Percentiles rank a stretch among this genome's conserved stretches.
These are phyloP conservation scores for Knufia petricola DNA, from an alignment of 2,329 filamentous ascomycete species.

Conservation along the genomic window DNA sequence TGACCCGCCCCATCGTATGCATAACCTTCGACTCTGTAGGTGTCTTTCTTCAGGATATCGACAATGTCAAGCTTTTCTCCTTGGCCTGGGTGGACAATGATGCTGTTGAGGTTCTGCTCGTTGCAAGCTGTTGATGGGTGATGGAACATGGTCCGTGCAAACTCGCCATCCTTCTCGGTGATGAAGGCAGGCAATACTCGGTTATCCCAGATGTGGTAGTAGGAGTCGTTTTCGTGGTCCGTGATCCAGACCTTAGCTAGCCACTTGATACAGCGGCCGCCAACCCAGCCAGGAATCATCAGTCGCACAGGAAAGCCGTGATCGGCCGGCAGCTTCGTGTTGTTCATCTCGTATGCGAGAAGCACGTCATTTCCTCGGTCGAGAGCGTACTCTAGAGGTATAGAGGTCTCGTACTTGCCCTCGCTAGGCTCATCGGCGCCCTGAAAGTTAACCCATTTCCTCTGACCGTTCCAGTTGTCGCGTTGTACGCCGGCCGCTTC, in stretches of 20 bases:
- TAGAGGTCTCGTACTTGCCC: conserved; percentile 40
- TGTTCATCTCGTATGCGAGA: conserved; percentile 37
- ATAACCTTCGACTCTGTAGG: conserved; percentile 38
- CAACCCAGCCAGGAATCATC: conserved; percentile 35
- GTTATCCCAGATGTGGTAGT: conserved; percentile 45
- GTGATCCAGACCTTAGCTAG: conserved; percentile 32
- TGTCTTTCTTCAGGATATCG: conserved; percentile 31
- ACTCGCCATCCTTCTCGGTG: conserved; percentile 39
- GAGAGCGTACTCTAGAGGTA: conserved; percentile 42
- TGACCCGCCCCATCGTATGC: conserved; percentile 44
- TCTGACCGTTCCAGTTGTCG: conserved; percentile 16
- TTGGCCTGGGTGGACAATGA: conserved; percentile 39
- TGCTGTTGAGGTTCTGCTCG: conserved; percentile 42
- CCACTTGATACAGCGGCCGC: conserved; percentile 36
- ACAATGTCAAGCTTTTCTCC: conserved; percentile 35
- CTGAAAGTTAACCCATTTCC: conserved; percentile 41
- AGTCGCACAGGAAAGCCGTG: conserved; percentile 37
- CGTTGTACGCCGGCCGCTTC: conserved; percentile 31
- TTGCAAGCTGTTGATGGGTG: conserved; percentile 41
- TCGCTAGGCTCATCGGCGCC: conserved; percentile 40
- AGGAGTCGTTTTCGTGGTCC: conserved; percentile 32
- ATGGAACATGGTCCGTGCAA: conserved; percentile 39
- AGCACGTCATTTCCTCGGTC: conserved; percentile 41
- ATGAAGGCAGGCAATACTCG: conserved; percentile 40
- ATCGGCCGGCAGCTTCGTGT: conserved; percentile 31